These are phyloP conservation scores for Hydnum rufescens DNA, from an alignment of 768 basidiomycete genomes.

Conservation along the genomic window DNA sequence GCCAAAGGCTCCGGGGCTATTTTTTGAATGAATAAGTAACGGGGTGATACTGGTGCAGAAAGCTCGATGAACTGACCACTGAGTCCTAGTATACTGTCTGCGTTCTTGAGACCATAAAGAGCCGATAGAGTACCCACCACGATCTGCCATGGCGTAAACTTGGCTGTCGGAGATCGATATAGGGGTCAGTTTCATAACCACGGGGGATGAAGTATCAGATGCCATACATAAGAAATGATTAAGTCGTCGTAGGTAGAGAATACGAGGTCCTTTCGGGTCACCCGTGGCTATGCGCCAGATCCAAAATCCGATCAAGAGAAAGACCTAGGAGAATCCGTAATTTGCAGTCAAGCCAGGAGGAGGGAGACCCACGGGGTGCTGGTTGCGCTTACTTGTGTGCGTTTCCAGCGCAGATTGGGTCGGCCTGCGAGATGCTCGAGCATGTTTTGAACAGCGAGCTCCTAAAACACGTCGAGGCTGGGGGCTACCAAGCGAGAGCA, in stretches of 20 bases:
- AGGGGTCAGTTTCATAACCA: not conserved
- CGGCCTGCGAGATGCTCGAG: constrained; percentile 84
- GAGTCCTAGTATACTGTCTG: constrained; percentile 71
- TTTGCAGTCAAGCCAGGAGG: constrained; percentile 1
- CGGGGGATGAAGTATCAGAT: constrained; percentile 9
- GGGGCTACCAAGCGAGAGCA: no score
- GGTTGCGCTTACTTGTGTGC: constrained; percentile 39
- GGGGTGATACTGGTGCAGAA: constrained; percentile 4
- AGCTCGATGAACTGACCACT: constrained; percentile 33
- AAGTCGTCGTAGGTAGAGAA: constrained; percentile 39
- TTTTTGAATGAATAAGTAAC: constrained; percentile 11
- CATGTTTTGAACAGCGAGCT: no score
- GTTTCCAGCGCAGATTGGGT: constrained; percentile 79
- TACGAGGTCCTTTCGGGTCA: constrained; percentile 37
- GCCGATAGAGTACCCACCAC: constrained; percentile 68
- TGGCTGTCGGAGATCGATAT: constrained; percentile 25
- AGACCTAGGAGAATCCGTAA: constrained; percentile 32
- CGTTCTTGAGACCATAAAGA: constrained; percentile 64
- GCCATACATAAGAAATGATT: constrained; percentile 46
- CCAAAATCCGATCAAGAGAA: constrained; percentile 87
- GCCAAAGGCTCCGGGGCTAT: constrained; percentile 87
- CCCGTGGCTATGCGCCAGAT: constrained; percentile 56
- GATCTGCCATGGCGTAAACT: constrained; percentile 93
- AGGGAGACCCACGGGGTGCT: not conserved
- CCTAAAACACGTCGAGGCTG: no score